Base-by-base conservation (phyloP, 352 stramenopile genomes). In the Pythium guiyangense region DNA sequence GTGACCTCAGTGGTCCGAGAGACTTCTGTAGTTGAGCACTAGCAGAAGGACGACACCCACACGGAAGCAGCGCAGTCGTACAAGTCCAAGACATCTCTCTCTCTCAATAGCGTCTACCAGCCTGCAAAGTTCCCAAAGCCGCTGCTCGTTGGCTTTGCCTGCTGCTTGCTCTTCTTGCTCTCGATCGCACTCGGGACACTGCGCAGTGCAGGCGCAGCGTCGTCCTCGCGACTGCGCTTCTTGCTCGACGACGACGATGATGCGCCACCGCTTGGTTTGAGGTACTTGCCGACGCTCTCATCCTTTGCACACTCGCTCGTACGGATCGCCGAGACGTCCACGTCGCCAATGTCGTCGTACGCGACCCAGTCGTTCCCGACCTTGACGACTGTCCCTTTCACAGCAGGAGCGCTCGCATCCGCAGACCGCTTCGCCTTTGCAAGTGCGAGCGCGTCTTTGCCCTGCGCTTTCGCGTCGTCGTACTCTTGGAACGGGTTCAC, bases 401-500 rank as follows among this genome's bases (percentile, higher is more conserved):
- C 70, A 22, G 71, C 57, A 12, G 31, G 31, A 12, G 69, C 60
- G 40, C 78, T 70, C 10, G 73, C 74, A 49, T 86, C 74, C 31
- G 73, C 66, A 18, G 69, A 70, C 27, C 63, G 64, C 34, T 85
- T 73, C 52, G 85, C 74, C 43, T 86, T 83, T 2, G 67, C 70
- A 11, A 81, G 25, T 27, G 80, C 62, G 3, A 90, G 62, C 6
- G 81, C 77, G 54, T 92, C 80, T 15, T 75, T 65, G 6, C 81
- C 83, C 49, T 82, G 65, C 0, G 61, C 59, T 50, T 80, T 61
- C 15, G 83, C 81, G 31, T 84, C 77, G 29, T 90, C 79, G 42
- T 86, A 93, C 52, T 97, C 82, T 25, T 92, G 69, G 54, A 98
- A 96, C 14, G 94, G 92, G 59, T 98, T 96, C 10, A 65, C 71